Evolutionary conservation across 768 basidiomycete genomes (phyloP).

Genomic region (Rhodotorula paludigena): DNA sequence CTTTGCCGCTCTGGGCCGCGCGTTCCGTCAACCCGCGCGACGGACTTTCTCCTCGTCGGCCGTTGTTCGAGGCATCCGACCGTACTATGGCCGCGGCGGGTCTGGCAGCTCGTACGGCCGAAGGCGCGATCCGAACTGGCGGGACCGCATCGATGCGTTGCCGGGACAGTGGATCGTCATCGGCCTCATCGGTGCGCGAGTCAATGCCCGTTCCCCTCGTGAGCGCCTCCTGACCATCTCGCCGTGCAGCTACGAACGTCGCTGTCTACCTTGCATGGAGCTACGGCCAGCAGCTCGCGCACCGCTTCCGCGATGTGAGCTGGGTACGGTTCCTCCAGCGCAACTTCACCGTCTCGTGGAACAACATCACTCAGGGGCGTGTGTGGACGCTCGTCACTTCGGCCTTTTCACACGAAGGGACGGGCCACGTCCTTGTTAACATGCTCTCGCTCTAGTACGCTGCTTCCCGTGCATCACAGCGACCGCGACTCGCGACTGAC

Average conservation of each 20-base stretch:
- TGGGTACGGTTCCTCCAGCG: conserved; percentile 55
- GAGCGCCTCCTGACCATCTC: too few species aligned
- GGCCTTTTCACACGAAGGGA: conserved; percentile 56
- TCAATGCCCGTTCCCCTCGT: not conserved
- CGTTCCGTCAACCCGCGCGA: not conserved
- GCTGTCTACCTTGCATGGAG: conserved; percentile 21
- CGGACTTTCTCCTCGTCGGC: not conserved
- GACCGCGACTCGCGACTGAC: conserved; percentile 51
- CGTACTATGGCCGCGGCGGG: conserved; percentile 1
- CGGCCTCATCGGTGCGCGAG: conserved; percentile 15
- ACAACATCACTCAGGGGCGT: conserved; percentile 62
- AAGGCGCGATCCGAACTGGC: not conserved
- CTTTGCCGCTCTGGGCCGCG: not conserved
- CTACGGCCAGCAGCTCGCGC: conserved; percentile 18
- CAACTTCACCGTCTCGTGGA: conserved; percentile 62
- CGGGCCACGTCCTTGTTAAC: conserved; percentile 24
- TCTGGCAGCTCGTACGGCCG: not conserved
- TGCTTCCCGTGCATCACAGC: conserved; percentile 48
- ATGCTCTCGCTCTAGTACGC: conserved; percentile 12
- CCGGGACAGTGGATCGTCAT: conserved; percentile 6
- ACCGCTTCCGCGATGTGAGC: conserved; percentile 46
- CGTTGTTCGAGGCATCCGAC: not conserved
- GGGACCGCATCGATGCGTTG: conserved; percentile 4
- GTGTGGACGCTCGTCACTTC: conserved; percentile 71
- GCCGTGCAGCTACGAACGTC: conserved; percentile 11